phyloP scores from a whole-genome alignment of 2,329 filamentous ascomycete genomes.

The Ploettnerulaceae sp. region DNA sequence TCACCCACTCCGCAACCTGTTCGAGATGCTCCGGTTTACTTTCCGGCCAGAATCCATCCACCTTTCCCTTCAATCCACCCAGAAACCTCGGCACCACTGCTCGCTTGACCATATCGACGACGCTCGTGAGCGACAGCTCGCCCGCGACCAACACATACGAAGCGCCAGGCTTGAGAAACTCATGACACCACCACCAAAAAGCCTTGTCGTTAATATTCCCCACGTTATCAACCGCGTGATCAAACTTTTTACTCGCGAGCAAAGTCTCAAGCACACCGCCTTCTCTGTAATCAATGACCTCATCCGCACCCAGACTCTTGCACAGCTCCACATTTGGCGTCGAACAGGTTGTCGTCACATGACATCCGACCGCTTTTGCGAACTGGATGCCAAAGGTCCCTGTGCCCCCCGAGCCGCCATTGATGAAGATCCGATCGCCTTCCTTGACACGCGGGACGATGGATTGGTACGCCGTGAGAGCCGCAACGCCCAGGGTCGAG shows the following conservation, averaged over 20 bases:
- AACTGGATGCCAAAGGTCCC: conserved; percentile 59
- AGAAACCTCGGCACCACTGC: conserved; percentile 16
- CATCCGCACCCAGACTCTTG: conserved; percentile 49
- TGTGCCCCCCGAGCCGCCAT: conserved; percentile 58
- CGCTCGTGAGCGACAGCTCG: conserved; percentile 48
- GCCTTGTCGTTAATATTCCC: conserved; percentile 8
- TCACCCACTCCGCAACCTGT: conserved; percentile 50
- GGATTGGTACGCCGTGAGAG: conserved; percentile 22
- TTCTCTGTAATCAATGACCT: conserved; percentile 24
- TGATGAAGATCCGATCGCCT: conserved; percentile 58
- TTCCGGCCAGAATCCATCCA: conserved; percentile 45
- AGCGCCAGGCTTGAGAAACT: conserved; percentile 18
- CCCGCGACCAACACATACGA: conserved; percentile 42
- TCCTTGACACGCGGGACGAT: conserved; percentile 41
- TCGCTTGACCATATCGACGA: conserved; percentile 9
- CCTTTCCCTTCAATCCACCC: conserved; percentile 32
- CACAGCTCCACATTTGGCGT: conserved; percentile 52
- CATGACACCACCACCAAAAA: conserved; percentile 20
- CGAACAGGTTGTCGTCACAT: conserved; percentile 56
- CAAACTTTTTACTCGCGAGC: conserved; percentile 17
- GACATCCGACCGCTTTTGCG: conserved; percentile 54
- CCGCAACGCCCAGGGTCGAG: conserved; percentile 16
- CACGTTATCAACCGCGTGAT: conserved; percentile 26
- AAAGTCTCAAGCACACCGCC: conserved; percentile 17
- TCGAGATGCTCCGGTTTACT: conserved; percentile 44